Conservation (phyloP, 352 stramenopile genomes). For the Thraustochytrium striatum region DNA sequence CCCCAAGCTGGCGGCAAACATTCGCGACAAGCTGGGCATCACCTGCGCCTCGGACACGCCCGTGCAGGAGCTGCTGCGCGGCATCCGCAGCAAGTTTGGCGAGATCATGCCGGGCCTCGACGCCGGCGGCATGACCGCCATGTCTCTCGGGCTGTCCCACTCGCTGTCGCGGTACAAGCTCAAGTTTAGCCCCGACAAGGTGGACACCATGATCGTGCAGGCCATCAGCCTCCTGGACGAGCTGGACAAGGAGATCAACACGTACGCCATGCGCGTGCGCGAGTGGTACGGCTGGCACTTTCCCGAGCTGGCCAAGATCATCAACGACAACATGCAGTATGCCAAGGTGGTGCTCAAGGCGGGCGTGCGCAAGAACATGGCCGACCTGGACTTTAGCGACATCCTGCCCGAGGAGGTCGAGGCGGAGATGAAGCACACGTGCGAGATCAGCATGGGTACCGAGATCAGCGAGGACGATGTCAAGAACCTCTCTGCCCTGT, state of each 20-base stretch:
- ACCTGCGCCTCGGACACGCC: slow-evolving; percentile 79
- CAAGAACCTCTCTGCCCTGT: slow-evolving; percentile 89
- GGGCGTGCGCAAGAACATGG: slow-evolving; percentile 83
- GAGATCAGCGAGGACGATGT: slow-evolving; percentile 98
- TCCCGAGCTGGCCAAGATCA: slow-evolving; percentile 93
- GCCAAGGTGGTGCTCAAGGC: slow-evolving; percentile 92
- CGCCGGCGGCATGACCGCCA: slow-evolving; percentile 85
- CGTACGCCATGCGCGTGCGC: slow-evolving; percentile 98
- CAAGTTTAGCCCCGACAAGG: slow-evolving; percentile 99
- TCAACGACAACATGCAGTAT: slow-evolving; percentile 98
- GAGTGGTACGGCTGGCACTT: slow-evolving; percentile 98
- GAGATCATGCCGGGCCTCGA: slow-evolving; percentile 81
- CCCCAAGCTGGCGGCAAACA: slow-evolving; percentile 86
- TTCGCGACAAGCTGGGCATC: slow-evolving; percentile 97
- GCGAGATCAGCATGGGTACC: slow-evolving; percentile 98
- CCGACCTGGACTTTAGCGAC: slow-evolving; percentile 80
- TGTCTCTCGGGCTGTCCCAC: slow-evolving; percentile 98
- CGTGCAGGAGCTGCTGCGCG: slow-evolving; percentile 92
- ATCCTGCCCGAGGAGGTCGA: slow-evolving; percentile 79
- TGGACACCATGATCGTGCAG: slow-evolving; percentile 99
- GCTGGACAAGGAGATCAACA: slow-evolving; percentile 99
- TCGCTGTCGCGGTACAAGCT: slow-evolving; percentile 98
- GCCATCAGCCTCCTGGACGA: slow-evolving; percentile 98
- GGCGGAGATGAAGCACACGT: slow-evolving; percentile 91
- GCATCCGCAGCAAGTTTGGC: slow-evolving; percentile 92